Evolutionary conservation across 768 basidiomycete genomes (phyloP).

Genomic region (Leccinellum rugosiceps): DNA sequence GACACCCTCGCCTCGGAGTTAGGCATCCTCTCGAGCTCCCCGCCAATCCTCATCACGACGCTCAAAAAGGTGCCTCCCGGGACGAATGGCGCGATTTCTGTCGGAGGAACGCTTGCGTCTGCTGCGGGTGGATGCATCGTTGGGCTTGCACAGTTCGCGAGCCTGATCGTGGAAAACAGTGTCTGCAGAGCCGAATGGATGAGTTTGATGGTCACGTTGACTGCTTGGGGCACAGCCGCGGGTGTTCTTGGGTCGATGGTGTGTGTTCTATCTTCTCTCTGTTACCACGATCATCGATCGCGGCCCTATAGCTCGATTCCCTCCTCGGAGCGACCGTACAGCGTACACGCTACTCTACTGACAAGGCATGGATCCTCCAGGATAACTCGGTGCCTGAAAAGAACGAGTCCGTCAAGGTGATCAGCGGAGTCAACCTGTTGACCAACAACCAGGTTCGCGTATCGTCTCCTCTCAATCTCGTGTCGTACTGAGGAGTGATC

Average conservation of each 20-base stretch:
- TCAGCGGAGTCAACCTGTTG: constrained; percentile 64
- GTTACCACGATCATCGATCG: background rate
- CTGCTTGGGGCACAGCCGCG: constrained; percentile 58
- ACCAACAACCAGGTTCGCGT: constrained; percentile 73
- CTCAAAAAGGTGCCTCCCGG: constrained; percentile 74
- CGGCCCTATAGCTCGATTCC: constrained; percentile 64
- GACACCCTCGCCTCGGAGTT: constrained; percentile 94
- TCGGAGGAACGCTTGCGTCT: constrained; percentile 72
- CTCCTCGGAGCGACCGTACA: constrained; percentile 87
- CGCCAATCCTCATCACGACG: constrained; percentile 78
- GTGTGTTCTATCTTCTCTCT: constrained; percentile 22
- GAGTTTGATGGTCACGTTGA: constrained; percentile 38
- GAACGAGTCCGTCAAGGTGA: constrained; percentile 51
- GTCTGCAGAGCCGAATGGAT: constrained; percentile 88
- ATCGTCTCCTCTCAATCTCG: background rate
- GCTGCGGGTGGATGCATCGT: constrained; percentile 71
- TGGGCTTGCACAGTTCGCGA: constrained; percentile 52
- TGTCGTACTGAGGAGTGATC: constrained; percentile 2
- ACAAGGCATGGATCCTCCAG: constrained; percentile 60
- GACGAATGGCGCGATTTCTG: constrained; percentile 85
- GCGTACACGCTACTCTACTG: constrained; percentile 65
- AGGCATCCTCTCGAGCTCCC: constrained; percentile 72
- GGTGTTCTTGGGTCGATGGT: constrained; percentile 83
- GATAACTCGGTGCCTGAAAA: constrained; percentile 39
- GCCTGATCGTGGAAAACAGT: constrained; percentile 69